These are phyloP conservation scores for Pseudozyma pruni DNA, from an alignment of 1,284 basidiomycete species.

Conservation along the genomic window DNA sequence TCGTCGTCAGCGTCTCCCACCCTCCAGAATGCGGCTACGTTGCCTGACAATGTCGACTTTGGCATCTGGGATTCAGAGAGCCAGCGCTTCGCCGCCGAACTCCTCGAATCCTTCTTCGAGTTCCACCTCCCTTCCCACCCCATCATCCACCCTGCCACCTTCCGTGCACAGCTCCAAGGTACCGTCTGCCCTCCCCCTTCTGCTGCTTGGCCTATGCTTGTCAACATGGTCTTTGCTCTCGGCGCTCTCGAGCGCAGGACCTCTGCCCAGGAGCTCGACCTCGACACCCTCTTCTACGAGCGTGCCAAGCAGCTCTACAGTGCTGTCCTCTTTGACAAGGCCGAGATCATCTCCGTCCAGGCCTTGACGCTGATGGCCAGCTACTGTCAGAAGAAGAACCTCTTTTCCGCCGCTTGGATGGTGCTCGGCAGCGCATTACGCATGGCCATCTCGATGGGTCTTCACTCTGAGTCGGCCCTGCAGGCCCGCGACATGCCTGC, in stretches of 20 bases:
- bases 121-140: slow-evolving; percentile 47
- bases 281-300: slow-evolving; percentile 36
- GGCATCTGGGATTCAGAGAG: slow-evolving; percentile 31
- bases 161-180: slow-evolving; percentile 48
- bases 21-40: slow-evolving; percentile 5
- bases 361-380: slow-evolving; percentile 46
- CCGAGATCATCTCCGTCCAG: slow-evolving; percentile 49
- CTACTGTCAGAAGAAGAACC: slow-evolving; percentile 53
- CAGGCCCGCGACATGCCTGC: slow-evolving; percentile 38
- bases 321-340: slow-evolving; percentile 46
- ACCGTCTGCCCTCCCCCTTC: slow-evolving; percentile 30
- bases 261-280: slow-evolving; percentile 29
- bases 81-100: slow-evolving; percentile 30
- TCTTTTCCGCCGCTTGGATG: slow-evolving; percentile 44
- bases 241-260: slow-evolving; percentile 43
- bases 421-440: slow-evolving; percentile 49
- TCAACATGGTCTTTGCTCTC: slow-evolving; percentile 55
- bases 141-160: slow-evolving; percentile 47
- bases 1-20: slow-evolving; percentile 17
- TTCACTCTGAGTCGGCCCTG: slow-evolving; percentile 41
- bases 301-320: slow-evolving; percentile 43
- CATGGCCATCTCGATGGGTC: slow-evolving; percentile 50
- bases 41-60: slow-evolving; percentile 37
- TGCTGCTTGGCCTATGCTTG: slow-evolving; percentile 42
- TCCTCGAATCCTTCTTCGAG: slow-evolving; percentile 49